These are phyloP conservation scores for Aspergillus brunneoviolaceus DNA, from an alignment of 2,329 filamentous ascomycete species.

Conservation along the genomic window DNA sequence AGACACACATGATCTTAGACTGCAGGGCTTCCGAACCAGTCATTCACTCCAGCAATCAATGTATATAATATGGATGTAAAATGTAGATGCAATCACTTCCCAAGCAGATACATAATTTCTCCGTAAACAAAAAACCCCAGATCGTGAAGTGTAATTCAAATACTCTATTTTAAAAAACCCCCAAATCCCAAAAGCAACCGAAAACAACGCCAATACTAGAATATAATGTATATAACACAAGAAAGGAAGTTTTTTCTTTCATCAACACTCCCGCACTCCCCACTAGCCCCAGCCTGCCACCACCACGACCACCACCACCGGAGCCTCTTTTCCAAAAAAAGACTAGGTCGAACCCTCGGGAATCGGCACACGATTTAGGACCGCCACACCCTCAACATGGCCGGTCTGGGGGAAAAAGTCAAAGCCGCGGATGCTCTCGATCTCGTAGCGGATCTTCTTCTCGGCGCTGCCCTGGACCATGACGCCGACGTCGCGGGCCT, in stretches of 20 bases:
- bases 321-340: not conserved
- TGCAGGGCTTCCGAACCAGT: not conserved
- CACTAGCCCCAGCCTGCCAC: not conserved
- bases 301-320: not conserved
- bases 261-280: not conserved
- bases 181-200: no score
- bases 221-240: no score
- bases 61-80: not conserved
- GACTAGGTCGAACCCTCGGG: not conserved
- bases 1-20: not conserved
- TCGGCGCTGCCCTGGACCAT: slow-evolving; percentile 66
- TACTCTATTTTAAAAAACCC: no score
- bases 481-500: slow-evolving; percentile 87
- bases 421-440: slow-evolving; percentile 89
- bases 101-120: not conserved
- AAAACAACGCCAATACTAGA: not conserved
- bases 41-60: not conserved
- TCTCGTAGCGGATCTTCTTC: slow-evolving; percentile 62
- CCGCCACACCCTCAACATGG: slow-evolving; percentile 65
- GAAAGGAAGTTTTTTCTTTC: no score
- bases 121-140: not conserved
- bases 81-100: not conserved
- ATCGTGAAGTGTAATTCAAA: not conserved
- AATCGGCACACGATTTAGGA: slow-evolving; percentile 47
- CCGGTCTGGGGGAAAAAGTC: slow-evolving; percentile 93